Conservation (phyloP, 371 early-diverging fungal genomes). For the Mucor indicus region DNA sequence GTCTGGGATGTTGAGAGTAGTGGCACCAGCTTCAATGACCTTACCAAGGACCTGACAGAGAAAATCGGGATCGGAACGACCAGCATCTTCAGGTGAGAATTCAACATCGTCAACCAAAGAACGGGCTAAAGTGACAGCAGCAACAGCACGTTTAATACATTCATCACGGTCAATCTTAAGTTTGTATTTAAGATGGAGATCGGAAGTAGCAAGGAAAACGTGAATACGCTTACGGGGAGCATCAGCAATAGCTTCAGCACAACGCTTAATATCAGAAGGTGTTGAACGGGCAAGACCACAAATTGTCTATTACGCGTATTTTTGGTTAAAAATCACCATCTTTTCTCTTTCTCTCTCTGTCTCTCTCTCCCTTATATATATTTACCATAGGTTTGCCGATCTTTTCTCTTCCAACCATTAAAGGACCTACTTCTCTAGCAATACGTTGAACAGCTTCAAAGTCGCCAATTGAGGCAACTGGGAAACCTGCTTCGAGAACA, state of each 20-base stretch:
- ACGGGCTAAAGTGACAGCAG: slow-evolving; percentile 78
- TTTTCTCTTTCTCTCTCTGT: too few relatives aligned
- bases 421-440: slow-evolving; percentile 85
- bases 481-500: slow-evolving; percentile 94
- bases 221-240: slow-evolving; percentile 91
- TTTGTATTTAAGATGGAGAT: slow-evolving; percentile 92
- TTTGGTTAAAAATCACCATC: too few relatives aligned
- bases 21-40: slow-evolving; percentile 94
- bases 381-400: slow-evolving; percentile 83
- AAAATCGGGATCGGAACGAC: slow-evolving; percentile 86
- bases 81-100: slow-evolving; percentile 95
- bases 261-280: slow-evolving; percentile 82
- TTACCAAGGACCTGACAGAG: slow-evolving; percentile 77
- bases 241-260: slow-evolving; percentile 81
- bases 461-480: slow-evolving; percentile 90
- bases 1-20: slow-evolving; percentile 95
- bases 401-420: slow-evolving; percentile 78
- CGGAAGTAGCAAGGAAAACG: slow-evolving; percentile 93
- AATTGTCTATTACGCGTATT: slow-evolving; percentile 56
- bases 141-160: slow-evolving; percentile 82
- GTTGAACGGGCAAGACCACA: slow-evolving; percentile 91
- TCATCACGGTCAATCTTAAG: slow-evolving; percentile 86
- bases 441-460: slow-evolving; percentile 94
- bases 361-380: not conserved
- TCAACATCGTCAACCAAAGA: slow-evolving; percentile 85